These are phyloP conservation scores for Domatiomyces catenatus DNA, from an alignment of 2,329 filamentous ascomycete genomes.

Conservation along the genomic window DNA sequence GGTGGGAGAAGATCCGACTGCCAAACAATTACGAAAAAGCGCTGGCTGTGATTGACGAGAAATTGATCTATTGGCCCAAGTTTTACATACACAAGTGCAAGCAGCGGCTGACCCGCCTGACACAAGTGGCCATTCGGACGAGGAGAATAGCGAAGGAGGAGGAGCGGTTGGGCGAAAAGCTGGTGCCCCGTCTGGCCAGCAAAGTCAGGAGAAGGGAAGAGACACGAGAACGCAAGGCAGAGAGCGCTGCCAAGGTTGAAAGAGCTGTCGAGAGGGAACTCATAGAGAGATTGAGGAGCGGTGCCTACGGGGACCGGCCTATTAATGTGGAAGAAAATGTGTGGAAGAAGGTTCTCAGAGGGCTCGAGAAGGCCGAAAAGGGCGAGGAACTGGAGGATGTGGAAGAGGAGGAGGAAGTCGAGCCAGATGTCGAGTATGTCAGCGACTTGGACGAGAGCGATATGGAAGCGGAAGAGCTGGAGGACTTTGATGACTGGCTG, in stretches of 20 bases:
- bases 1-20: conserved; percentile 88
- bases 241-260: conserved; percentile 83
- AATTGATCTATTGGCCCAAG: conserved; percentile 85
- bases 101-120: conserved; percentile 80
- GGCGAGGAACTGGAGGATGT: conserved; percentile 72
- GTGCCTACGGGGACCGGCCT: conserved; percentile 85
- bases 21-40: conserved; percentile 84
- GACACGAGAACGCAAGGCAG: conserved; percentile 60
- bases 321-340: conserved; percentile 89
- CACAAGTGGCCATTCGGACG: conserved; percentile 70
- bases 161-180: conserved; percentile 69
- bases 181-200: conserved; percentile 78
- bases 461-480: conserved; percentile 55
- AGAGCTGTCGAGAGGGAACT: conserved; percentile 88
- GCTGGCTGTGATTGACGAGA: conserved; percentile 70
- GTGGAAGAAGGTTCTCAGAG: conserved; percentile 92
- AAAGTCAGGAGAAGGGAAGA: conserved; percentile 69
- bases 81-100: conserved; percentile 92
- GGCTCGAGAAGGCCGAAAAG: conserved; percentile 75
- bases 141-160: conserved; percentile 76
- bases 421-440: conserved; percentile 77
- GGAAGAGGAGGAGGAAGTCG: conserved; percentile 50
- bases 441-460: conserved; percentile 78
- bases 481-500: conserved; percentile 95
- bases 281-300: conserved; percentile 76